Evolutionary conservation across 805 yeast species (phyloP), one percentile per base, ranked within the genome.

Genomic region (Candida dajiaensis): DNA sequence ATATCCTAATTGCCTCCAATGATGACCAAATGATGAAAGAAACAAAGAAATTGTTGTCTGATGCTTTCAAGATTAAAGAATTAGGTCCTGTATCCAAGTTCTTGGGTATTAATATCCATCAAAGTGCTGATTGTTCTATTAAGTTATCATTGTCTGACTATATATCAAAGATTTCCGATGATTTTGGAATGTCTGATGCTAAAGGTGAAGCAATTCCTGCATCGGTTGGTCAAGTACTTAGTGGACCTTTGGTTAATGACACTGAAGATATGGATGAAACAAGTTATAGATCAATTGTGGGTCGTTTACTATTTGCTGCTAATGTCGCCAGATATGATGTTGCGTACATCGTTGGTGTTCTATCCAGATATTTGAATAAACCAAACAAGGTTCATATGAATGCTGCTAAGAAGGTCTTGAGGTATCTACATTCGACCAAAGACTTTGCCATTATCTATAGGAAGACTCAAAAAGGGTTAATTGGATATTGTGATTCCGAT

Each of bases 31-130:
- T 15, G 23, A 9, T 41, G 18, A 16, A 13, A n/a, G 29, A 38
- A 15, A 25, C 40, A 15, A 45, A 45, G 40, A 23, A 38, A 10
- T 15, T 29, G 19, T 22, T 45, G 35, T 11, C 22, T 3, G 21
- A 21, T 22, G 38, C 19, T 6, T 41, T 11, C 21, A 36, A 37
- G 22, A 45, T 38, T 39, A 41, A 38, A 26, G 45, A 41, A 19
- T 38, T 41, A 8, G 40, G 48, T 18, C 8, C 12, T 16, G 44
- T 25, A 5, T 10, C 25, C 9, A 41, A 28, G 36, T 41, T 38
- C 36, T 38, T 45, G 40, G 45, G 48, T 2, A 19, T 45, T 38
- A 25, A 28, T 25, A 33, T 45, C 19, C 11, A 1, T 4, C 45
- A 41, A 22, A 7, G 3, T 12, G n/a, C n/a, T n/a, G n/a, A n/a